Evolutionary conservation across 2,329 filamentous ascomycete species (phyloP).

Genomic region (Diaporthe amygdali): DNA sequence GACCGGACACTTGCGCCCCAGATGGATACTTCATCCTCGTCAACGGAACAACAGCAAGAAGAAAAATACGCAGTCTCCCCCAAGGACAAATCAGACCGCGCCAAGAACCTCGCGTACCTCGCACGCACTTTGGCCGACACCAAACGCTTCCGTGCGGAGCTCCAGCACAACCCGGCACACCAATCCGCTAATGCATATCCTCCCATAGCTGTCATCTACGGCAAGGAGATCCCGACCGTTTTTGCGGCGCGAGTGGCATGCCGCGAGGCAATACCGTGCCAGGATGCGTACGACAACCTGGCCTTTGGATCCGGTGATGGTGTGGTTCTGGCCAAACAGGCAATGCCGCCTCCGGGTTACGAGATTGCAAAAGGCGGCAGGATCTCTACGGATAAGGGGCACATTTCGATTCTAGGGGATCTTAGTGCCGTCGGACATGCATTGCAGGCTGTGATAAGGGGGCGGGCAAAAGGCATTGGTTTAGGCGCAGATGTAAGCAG

Average conservation of each 20-base stretch:
- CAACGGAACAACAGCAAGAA: conserved; percentile 32
- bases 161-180: conserved; percentile 65
- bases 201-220: conserved; percentile 82
- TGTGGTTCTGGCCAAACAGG: conserved; percentile 83
- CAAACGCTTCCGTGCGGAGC: conserved; percentile 77
- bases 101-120: conserved; percentile 68
- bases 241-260: conserved; percentile 78
- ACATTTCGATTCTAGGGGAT: conserved; percentile 87
- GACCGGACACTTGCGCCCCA: conserved; percentile 51
- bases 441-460: conserved; percentile 70
- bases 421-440: conserved; percentile 80
- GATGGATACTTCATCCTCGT: conserved; percentile 41
- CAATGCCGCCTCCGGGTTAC: conserved; percentile 85
- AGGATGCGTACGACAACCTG: conserved; percentile 84
- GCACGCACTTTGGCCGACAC: conserved; percentile 73
- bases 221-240: conserved; percentile 85
- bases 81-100: conserved; percentile 51
- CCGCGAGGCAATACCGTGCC: conserved; percentile 74
- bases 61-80: conserved; percentile 20
- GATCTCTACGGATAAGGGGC: conserved; percentile 81
- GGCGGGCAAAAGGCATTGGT: conserved; percentile 75
- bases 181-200: conserved; percentile 76
- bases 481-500: conserved; percentile 44
- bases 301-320: conserved; percentile 89
- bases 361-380: conserved; percentile 73